phyloP scores from a whole-genome alignment of 2,329 filamentous ascomycete species.

The Aspergillus viridinutans region DNA sequence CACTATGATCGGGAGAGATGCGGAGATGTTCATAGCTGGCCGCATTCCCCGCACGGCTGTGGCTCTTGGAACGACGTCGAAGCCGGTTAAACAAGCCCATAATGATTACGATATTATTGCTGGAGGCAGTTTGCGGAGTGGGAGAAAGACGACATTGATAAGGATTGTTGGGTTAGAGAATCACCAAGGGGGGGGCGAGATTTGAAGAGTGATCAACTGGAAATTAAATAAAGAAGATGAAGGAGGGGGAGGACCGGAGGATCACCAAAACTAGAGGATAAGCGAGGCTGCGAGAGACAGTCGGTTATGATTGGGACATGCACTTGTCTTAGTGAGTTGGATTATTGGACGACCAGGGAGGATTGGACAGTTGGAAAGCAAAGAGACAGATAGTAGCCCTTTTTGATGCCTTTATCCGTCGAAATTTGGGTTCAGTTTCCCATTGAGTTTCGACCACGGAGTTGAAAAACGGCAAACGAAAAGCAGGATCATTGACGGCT shows the following conservation, averaged over 20 bases:
- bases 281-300: not conserved
- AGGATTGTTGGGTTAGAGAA: not conserved
- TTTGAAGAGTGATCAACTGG: not conserved
- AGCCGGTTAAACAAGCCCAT: slow-evolving; percentile 32
- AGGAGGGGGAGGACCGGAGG: not conserved
- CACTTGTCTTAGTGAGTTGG: not conserved
- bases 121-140: not conserved
- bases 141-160: slow-evolving; percentile 3
- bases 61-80: slow-evolving; percentile 25
- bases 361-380: not conserved
- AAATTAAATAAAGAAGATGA: not conserved
- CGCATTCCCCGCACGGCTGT: slow-evolving; percentile 24
- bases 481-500: not conserved
- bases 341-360: too few relatives aligned
- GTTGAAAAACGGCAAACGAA: not conserved
- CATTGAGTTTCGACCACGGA: not conserved
- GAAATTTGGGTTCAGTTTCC: not conserved
- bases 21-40: slow-evolving; percentile 18
- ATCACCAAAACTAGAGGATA: not conserved
- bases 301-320: not conserved
- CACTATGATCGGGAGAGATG: slow-evolving; percentile 8
- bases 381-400: not conserved
- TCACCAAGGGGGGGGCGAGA: not conserved
- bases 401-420: not conserved
- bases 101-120: slow-evolving; percentile 4